Evolutionary conservation across 1,284 basidiomycete genomes (phyloP), one percentile per base, ranked within the genome.

Genomic region (Omphalotus olearius): DNA sequence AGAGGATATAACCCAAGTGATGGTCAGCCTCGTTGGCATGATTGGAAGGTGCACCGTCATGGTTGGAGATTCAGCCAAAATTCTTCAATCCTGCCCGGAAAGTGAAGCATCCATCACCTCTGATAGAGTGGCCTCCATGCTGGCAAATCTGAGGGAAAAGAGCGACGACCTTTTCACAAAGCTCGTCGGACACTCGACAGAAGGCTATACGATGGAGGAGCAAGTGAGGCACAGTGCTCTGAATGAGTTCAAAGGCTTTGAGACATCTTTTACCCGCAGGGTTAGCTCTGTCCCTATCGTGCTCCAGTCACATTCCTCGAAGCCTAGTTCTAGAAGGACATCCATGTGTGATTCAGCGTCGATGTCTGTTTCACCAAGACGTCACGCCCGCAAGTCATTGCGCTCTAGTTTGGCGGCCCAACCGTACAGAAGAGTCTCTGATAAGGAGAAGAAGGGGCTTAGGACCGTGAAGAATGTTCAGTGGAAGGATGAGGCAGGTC

Each of bases 401-500:
- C 82, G 86, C 14, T 77, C 82, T 11, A 87, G 80, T 56, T 59
- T 85, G n/a, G 69, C 69, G 14, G 66, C 76, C n/a, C 76, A 79
- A 43, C 77, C 83, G 1, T 83, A 84, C 60, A 74, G 82, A 44
- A 74, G 80, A 50, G 73, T 73, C 14, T 79, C 82, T 0, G 82
- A 85, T 55, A 83, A 79, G 59, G 77, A 79, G 56, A 78, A 76
- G 69, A 77, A 80, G 65, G 82, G 56, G 2, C 35, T 56, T 63
- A 78, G 85, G 67, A 80, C 62, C 17, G 56, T 80, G 64, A 95
- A 95, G 67, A 86, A 81, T 50, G 89, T 96, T 14, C 85, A 93
- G 61, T 96, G 93, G 93, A 81, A 78, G 50, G 93, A 96, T 61
- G 88, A 94, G 64, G 90, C 79, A 4, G 93, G 93, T 5, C 86